Base-by-base conservation (phyloP, 73 alveolate species). In the Symbiodinium pilosum region DNA sequence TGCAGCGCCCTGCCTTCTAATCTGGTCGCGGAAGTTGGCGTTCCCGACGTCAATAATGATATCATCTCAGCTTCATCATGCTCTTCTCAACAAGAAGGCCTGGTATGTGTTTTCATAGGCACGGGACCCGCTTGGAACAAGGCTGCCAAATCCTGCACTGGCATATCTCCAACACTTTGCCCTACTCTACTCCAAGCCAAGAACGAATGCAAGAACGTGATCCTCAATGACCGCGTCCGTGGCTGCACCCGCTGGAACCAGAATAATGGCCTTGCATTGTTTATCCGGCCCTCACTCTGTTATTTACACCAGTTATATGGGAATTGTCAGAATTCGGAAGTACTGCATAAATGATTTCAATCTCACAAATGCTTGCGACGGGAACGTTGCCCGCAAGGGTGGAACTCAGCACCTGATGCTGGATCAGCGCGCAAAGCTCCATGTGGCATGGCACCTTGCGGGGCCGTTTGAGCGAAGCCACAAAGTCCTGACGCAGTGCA, bases 11-110 rank as follows among this genome's bases (percentile, higher is more conserved):
- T 14, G 41, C 81, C 81, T n/a, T 34, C 98, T 81, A 32, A 93
- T 93, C 68, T 93, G 98, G 36, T 93, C 98, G 44, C 98, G 92
- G 39, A 93, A 93, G 84, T 93, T 93, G 43, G 98, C 98, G 26
- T 93, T 93, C 68, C 98, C 98, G 44, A 93, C 98, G 43, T 92
- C 98, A 43, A 68, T 40, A 34, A 42, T 40, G 51, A 87, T 47
- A 42, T 64, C 81, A n/a, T 64, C 81, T 64, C 41, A 38, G 81
- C 18, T 20, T 34, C 21, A 9, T 64, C 38, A 64, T 24, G 34
- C 7, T 24, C 1, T 54, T 0, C 7, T 16, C 12, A 54, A 6
- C 34, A 16, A 54, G 34, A n/a, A 54, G 26, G 73, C 26, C 73
- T 54, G 73, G 28, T 30, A 16, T 30, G 26, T 7, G 73, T 24